phyloP scores from a whole-genome alignment of 257 asterid species.

The Solanum chilense region DNA sequence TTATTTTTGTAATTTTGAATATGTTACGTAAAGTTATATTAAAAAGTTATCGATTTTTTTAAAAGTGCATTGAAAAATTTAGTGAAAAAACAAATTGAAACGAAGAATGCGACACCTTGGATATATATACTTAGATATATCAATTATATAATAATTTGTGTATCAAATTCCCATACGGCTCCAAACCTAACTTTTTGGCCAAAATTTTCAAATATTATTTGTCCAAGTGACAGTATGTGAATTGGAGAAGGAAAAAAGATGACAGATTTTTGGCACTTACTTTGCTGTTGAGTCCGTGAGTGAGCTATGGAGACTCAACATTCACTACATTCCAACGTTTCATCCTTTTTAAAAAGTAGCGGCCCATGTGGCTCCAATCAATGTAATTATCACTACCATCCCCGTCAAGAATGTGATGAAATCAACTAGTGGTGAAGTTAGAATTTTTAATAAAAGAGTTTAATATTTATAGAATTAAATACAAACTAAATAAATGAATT shows the following conservation, averaged over 20 bases:
- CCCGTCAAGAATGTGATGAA: too few species aligned
- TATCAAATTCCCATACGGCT: not conserved
- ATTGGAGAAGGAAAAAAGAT: not conserved
- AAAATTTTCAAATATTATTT: not conserved
- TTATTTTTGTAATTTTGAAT: too few species aligned
- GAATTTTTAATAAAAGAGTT: rapidly evolving
- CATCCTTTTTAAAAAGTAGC: not conserved
- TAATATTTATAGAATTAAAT: too few species aligned
- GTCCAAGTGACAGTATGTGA: not conserved
- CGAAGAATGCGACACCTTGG: not conserved
- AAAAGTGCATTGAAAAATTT: rapidly evolving
- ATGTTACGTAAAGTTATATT: not conserved
- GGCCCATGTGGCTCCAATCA: not conserved
- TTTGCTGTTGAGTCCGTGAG: not conserved
- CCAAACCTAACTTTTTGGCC: not conserved
- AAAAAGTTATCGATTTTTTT: not conserved
- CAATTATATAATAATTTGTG: not conserved
- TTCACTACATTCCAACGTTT: not conserved
- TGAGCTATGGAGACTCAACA: not conserved
- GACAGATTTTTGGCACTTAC: not conserved
- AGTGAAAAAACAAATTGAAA: too few species aligned
- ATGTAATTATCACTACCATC: not conserved
- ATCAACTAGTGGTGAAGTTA: rapidly evolving
- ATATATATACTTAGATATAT: not conserved
- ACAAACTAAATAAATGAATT: rapidly evolving